Base-by-base conservation (phyloP, 306 rosid genomes). In the Rosa chinensis region DNA sequence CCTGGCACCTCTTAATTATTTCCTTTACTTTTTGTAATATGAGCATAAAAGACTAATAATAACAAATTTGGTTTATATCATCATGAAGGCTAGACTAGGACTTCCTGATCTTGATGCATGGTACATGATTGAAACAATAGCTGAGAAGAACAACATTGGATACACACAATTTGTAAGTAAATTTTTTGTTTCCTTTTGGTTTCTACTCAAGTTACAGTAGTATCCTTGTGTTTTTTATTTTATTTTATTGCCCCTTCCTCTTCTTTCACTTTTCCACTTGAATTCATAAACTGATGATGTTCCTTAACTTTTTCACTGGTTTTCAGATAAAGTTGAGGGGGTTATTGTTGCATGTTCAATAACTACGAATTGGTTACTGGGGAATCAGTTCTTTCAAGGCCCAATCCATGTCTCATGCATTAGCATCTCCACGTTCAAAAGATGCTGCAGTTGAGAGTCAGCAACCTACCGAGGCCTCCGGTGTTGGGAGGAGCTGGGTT, bases 101-200 rank as follows among this genome's bases (percentile, higher is more conserved):
- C 96, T 95, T 84, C 92, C 92, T 78, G 98, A 93, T 82, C 85
- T 75, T 55, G 99, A 93, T 89, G 90, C 98, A 74, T 95, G 99
- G 99, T 93, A 88, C 88, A 89, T 93, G 90, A 90, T 93, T 56
- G 99, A 93, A 87, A 93, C 94, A 76, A 91, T 95, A 81, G 97
- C 98, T 18, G 98, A 90, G 89, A 91, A 90, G 81, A 93, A 90
- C 88, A 93, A 85, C 86, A 83, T 93, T 17, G 99, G 99, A 62
- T 95, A 88, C 86, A 95, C 93, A 80, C 99, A 95, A 75, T 91
- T 91, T 81, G 97, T 95, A 89, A 93, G 97, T 83, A 49, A 81
- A 43, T 64, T 83, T 5, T 64, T 43, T 12, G 63, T 32, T 47
- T 20, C 4, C 8, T 42, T 47, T 55, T 74, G 35, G 45, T 47